These are phyloP conservation scores for Phascolomyces articulosus DNA, from an alignment of 371 early-diverging fungal species.

Conservation along the genomic window DNA sequence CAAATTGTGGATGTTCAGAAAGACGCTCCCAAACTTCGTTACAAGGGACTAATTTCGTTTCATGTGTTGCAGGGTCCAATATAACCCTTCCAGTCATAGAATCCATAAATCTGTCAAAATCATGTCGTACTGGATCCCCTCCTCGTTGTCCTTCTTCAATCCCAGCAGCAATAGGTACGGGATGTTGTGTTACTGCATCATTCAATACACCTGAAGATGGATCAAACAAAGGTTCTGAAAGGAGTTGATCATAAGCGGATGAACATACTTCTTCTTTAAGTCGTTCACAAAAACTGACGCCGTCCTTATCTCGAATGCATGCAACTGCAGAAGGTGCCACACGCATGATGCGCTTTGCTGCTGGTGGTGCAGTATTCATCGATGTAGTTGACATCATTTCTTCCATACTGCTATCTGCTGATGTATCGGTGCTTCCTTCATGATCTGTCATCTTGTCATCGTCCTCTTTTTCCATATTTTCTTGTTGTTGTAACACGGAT, in stretches of 20 bases:
- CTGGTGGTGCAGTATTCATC: background rate
- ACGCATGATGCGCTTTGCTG: conserved; percentile 14
- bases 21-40: conserved; percentile 49
- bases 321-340: conserved; percentile 34
- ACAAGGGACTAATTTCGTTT: conserved; percentile 16
- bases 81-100: conserved; percentile 16
- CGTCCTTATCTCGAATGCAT: conserved; percentile 51
- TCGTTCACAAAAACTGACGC: conserved; percentile 47
- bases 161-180: conserved; percentile 47
- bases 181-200: conserved; percentile 31
- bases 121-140: conserved; percentile 1
- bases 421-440: background rate
- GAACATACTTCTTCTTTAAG: conserved; percentile 54
- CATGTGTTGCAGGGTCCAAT: conserved; percentile 5
- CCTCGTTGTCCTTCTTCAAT: background rate
- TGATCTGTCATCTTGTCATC: background rate
- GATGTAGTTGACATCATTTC: background rate
- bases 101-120: conserved; percentile 12
- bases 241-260: conserved; percentile 41
- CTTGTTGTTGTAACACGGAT: conserved; percentile 2
- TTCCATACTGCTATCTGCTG: background rate
- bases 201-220: conserved; percentile 35
- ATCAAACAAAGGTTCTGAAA: conserved; percentile 53
- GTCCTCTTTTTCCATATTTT: background rate
- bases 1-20: conserved; percentile 54